phyloP scores from a whole-genome alignment of 2,329 filamentous ascomycete species.

The Emericellopsis cladophorae region DNA sequence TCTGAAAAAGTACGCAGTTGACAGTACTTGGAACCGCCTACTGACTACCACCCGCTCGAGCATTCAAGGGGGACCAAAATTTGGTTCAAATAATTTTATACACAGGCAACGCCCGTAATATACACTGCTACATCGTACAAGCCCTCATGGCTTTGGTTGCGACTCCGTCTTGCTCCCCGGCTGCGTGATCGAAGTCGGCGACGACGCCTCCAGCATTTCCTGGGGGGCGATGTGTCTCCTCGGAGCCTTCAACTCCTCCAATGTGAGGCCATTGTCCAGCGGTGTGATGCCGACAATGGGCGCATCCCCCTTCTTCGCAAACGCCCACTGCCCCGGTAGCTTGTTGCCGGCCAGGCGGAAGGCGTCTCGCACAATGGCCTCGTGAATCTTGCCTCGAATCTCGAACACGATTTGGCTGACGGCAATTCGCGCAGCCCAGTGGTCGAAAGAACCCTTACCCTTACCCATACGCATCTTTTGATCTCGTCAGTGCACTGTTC shows the following conservation, averaged over 20 bases:
- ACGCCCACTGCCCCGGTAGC: constrained; percentile 88
- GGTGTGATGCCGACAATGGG: constrained; percentile 90
- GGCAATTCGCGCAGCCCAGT: constrained; percentile 83
- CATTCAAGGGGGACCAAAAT: too few relatives aligned
- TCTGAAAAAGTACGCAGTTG: too few relatives aligned
- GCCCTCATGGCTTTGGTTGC: constrained; percentile 14
- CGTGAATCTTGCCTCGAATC: constrained; percentile 81
- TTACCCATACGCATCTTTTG: constrained; percentile 88
- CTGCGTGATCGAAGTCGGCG: constrained; percentile 18
- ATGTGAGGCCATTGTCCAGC: constrained; percentile 61
- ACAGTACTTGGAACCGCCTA: too few relatives aligned
- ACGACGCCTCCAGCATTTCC: constrained; percentile 18
- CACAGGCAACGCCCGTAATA: constrained; percentile 1
- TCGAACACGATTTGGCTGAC: constrained; percentile 91
- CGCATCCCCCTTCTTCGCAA: constrained; percentile 84
- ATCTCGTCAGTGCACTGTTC: constrained; percentile 1
- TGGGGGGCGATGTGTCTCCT: constrained; percentile 49
- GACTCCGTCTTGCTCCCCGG: constrained; percentile 16
- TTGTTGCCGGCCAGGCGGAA: constrained; percentile 92
- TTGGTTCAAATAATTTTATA: neutral
- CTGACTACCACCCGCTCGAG: too few relatives aligned
- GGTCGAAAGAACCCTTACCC: constrained; percentile 93
- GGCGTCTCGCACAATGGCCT: constrained; percentile 86
- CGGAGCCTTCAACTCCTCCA: constrained; percentile 73
- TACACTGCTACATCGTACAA: constrained; percentile 2